Base-by-base conservation (phyloP, 2,329 filamentous ascomycete genomes). In the Monilinia aucupariae region DNA sequence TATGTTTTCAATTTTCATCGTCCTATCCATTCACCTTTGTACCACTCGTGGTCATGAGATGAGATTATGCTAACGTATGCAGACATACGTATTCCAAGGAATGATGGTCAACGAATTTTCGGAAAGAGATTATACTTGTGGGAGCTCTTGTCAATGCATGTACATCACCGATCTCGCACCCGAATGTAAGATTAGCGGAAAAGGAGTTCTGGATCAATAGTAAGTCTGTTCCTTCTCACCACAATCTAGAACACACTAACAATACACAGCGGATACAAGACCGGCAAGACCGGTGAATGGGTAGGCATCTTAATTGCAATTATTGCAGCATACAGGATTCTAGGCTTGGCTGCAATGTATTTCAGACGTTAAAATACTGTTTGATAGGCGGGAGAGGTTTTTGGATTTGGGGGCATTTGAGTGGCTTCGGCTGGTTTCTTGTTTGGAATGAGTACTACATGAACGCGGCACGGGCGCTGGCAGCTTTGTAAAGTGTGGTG, bases 91-190 rank as follows among this genome's bases (percentile, higher is more conserved):
- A 4, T 96, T 96, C 73, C 85, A 93, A 72, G 91, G 90, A 17
- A 94, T 96, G 91, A 94, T 96, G 90, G 86, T 93, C 60, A 96
- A 94, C 71, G 90, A 96, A 76, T 94, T 96, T 73, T 78, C 78
- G 1, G 68, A 82, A 22, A 79, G 89, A 17, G 81, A 78, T 3
- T 96, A 90, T 74, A 73, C 76, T 4, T 93, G 90, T 72, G 77
- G 63, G 1, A 61, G 62, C 25, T 25, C 66, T 48, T 76, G 79
- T 66, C 75, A 75, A 0, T 96, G 91, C 77, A 88, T 90, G 83
- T 94, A 88, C 74, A 75, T 81, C 45, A 87, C 82, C 7, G 79
- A 81, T 65, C 73, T 92, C 64, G 82, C 81, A 48, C 72, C 78
- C 39, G 75, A 89, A 72, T 92, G 91, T 71, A 77, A 84, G 74